Percentiles rank a stretch among this genome's conserved stretches.
Conservation (phyloP, 208 protist genomes). For the Vickermania ingenoplastis region DNA sequence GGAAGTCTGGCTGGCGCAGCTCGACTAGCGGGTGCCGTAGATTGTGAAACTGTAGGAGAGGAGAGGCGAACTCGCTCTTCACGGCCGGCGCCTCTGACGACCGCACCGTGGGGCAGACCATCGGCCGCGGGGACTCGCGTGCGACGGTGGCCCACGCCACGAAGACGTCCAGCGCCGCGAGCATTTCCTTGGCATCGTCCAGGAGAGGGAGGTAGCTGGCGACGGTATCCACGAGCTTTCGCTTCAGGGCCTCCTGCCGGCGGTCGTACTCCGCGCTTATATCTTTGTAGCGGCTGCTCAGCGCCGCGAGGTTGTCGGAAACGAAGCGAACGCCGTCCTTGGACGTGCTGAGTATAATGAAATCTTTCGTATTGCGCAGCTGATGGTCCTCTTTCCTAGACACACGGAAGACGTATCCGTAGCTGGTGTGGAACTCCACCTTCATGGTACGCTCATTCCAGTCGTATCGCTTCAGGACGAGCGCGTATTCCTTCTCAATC, state of each 20-base stretch:
- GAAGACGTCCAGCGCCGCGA: constrained; percentile 94
- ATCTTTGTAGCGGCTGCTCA: constrained; percentile 75
- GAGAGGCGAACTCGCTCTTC: neutral
- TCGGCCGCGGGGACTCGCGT: constrained; percentile 76
- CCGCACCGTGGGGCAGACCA: constrained; percentile 65
- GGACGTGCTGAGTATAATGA: constrained; percentile 75
- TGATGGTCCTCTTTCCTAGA: constrained; percentile 87
- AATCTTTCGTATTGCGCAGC: constrained; percentile 69
- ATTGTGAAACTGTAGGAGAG: constrained; percentile 57
- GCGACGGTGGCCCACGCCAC: constrained; percentile 85
- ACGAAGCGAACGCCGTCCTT: constrained; percentile 95
- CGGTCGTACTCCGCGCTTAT: constrained; percentile 64
- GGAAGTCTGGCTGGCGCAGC: constrained; percentile 64
- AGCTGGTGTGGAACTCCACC: constrained; percentile 77
- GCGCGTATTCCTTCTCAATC: constrained; percentile 73
- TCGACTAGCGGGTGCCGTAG: constrained; percentile 85
- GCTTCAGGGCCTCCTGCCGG: constrained; percentile 80
- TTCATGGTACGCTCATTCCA: constrained; percentile 89
- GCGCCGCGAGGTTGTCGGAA: constrained; percentile 62
- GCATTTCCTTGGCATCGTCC: constrained; percentile 87
- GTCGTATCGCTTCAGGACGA: constrained; percentile 49
- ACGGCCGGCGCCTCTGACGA: constrained; percentile 2
- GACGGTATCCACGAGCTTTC: constrained; percentile 89
- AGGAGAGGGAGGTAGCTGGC: constrained; percentile 92
- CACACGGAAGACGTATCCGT: constrained; percentile 89